phyloP scores from a whole-genome alignment of 306 rosid species.

The Ammopiptanthus mongolicus region DNA sequence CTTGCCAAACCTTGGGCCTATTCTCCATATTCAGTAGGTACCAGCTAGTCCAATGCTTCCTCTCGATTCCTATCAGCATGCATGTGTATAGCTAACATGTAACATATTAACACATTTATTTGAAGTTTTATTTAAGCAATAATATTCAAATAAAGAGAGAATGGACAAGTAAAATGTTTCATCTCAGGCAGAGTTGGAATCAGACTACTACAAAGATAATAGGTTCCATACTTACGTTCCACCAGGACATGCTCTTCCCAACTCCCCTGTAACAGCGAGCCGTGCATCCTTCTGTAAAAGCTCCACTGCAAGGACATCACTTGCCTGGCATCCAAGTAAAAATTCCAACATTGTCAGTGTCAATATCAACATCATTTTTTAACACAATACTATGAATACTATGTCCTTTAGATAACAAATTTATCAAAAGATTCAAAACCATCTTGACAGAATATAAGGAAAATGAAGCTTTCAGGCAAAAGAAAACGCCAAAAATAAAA shows the following conservation, averaged over 20 bases:
- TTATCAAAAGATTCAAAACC: neutral
- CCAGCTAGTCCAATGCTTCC: no score
- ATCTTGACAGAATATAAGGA: neutral
- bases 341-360: neutral
- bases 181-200: neutral
- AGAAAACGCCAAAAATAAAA: neutral
- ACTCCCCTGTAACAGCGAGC: constrained; percentile 75
- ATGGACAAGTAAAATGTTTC: neutral
- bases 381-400: neutral
- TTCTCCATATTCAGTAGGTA: no score
- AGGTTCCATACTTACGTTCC: constrained; percentile 66
- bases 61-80: neutral
- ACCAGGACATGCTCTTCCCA: constrained; percentile 79
- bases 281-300: constrained; percentile 94
- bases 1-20: no score
- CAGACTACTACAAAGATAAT: constrained; percentile 7
- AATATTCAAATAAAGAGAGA: neutral
- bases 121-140: neutral
- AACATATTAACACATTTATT: neutral
- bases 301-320: constrained; percentile 96
- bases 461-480: constrained; percentile 1
- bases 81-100: neutral
- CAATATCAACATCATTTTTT: neutral
- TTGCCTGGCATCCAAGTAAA: constrained; percentile 58
- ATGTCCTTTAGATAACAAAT: neutral